Conservation (phyloP, 2,329 filamentous ascomycete species). For the Trichoderma hamatum region DNA sequence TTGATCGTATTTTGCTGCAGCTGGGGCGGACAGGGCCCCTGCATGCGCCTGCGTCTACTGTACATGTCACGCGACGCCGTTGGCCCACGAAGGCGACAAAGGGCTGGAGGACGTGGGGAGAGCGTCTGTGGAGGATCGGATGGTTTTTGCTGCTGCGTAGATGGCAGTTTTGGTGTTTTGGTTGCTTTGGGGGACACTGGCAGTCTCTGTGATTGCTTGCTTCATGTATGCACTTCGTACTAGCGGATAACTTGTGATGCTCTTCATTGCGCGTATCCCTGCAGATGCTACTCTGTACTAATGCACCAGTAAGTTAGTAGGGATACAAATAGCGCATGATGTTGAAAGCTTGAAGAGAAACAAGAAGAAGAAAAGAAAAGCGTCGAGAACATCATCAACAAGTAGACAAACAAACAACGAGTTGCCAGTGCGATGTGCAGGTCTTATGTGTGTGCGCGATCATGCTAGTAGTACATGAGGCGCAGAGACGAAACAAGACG, state of each 20-base stretch:
- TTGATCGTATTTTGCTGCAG: constrained; percentile 10
- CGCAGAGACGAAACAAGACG: not conserved
- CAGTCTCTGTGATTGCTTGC: not conserved
- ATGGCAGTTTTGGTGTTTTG: not conserved
- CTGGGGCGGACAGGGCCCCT: constrained; percentile 2
- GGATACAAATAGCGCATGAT: not conserved
- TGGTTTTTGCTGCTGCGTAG: not conserved
- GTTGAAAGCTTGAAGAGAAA: not conserved
- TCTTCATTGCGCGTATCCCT: not conserved
- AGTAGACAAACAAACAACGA: not conserved
- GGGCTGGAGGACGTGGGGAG: not conserved
- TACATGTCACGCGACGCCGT: constrained; percentile 17
- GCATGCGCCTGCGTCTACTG: constrained; percentile 8
- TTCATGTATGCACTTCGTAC: not conserved
- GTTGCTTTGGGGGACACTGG: too few species aligned
- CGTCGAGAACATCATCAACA: not conserved
- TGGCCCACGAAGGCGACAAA: not conserved
- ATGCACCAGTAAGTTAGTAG: not conserved
- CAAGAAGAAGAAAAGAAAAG: not conserved
- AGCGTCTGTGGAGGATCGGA: constrained; percentile 5
- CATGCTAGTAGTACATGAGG: constrained; percentile 1
- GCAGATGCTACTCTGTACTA: not conserved
- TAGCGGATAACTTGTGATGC: not conserved
- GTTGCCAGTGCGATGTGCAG: not conserved
- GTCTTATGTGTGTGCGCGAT: not conserved